Base-by-base conservation (phyloP, 1,284 basidiomycete species). In the Leucoagaricus sp. region DNA sequence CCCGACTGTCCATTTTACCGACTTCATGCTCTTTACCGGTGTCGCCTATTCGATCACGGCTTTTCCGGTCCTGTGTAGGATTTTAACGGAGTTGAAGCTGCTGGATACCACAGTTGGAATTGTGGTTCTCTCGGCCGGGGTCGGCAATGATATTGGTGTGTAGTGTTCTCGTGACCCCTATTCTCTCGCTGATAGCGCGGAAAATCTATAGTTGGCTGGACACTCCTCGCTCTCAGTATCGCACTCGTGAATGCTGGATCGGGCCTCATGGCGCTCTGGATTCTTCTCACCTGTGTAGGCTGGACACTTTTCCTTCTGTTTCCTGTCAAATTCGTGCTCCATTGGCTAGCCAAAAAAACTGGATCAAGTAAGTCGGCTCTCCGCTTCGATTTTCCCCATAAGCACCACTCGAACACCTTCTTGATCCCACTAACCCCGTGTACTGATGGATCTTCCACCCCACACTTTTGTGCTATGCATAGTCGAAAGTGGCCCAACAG, bases 11-110 rank as follows among this genome's bases (percentile, higher is more conserved):
- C 75, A 85, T 42, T 79, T 92, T 69, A 88, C 92, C 1, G 83
- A 97, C 68, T 98, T 98, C 72, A 85, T 98, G 80, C 86, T 99
- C 41, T 98, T 98, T 72, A 87, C 93, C 40, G 93, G 94, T 48
- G 93, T 96, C 15, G 89, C 94, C 0, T 94, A 88, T 74, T 89
- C 90, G 2, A 98, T 98, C 71, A 98, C 95, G 0, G 95, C 95
- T 0, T 96, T 96, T 70, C 92, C 90, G 0, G 96, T 99, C 3
- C 82, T 98, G 3, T 98, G 96, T 69, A 89, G 96, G 49, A 93
- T 94, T 63, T 76, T 94, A 49, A 88, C 89, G 0, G 87, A 89
- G 65, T 77, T 91, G 31, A 88, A 89, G 72, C 79, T 99, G 1
- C 81, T 98, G 55, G 91, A 96, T 61, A 97, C 94, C 6, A 91